Base-by-base conservation (phyloP, 176 grass and related monocot species). In the Hsuehochloa calcarea region DNA sequence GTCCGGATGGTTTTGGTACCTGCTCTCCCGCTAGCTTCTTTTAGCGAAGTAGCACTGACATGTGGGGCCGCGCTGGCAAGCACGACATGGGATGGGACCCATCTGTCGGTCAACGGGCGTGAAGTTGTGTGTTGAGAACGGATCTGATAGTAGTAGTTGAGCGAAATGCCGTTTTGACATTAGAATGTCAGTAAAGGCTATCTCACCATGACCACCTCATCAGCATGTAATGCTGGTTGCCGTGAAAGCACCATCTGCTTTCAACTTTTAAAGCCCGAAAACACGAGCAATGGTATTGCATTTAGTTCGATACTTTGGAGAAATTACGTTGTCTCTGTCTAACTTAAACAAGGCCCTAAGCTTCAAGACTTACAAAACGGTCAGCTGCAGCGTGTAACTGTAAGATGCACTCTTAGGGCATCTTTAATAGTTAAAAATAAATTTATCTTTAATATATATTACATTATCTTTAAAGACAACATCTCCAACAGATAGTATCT, bases 91-190 rank as follows among this genome's bases (percentile, higher is more conserved):
- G 56, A 9, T 7, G 19, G 87, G 56, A 20, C 20, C 75, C 61
- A 20, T 10, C 8, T 34, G 66, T 59, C 29, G 39, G 60, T 69
- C 82, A 34, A 68, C 69, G 45, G 55, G 3, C 5, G 23, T 14
- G 4, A 20, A 10, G 13, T 34, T 34, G 27, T 6, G 19, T 10
- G 3, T 9, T 3, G 45, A 35, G 74, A 89, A 89, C 62, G 88
- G 77, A 85, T 89, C 63, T 31, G 44, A 20, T 39, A 15, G 10
- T 8, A 11, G 25, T 11, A 20, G 44, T 3, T 10, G 41, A 39
- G 43, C 73, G 77, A 16, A 71, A 67, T 37, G 58, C 59, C 59
- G 81, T 84, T 89, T 80, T 85, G 81, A 80, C 75, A 40, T 80
- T 4, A 55, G 35, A 38, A 14, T 59, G 52, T 70, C 77, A 80